Conservation (phyloP, 352 stramenopile genomes). For the Phytopythium cucurbitacearum region DNA sequence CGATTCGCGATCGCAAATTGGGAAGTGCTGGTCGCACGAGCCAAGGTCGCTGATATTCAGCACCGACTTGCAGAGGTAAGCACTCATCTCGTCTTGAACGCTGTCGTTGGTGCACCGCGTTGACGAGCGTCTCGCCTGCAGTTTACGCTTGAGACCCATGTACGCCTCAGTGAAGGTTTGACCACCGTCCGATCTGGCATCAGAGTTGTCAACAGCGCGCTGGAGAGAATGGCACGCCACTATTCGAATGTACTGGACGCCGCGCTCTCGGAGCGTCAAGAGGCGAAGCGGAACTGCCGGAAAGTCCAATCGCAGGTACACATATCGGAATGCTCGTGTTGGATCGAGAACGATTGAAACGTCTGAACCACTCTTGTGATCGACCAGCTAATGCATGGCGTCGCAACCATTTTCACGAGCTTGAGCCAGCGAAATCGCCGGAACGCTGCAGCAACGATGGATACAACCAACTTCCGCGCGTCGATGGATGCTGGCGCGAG, state of each 20-base stretch:
- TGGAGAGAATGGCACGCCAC: no score
- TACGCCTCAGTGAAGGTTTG: constrained; percentile 5
- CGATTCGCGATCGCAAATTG: constrained; percentile 28
- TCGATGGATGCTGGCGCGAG: constrained; percentile 5
- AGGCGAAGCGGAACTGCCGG: constrained; percentile 12
- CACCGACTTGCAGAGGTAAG: constrained; percentile 42
- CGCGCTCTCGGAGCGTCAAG: no score
- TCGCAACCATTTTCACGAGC: constrained; percentile 44
- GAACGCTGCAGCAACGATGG: constrained; percentile 5
- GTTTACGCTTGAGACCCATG: no score
- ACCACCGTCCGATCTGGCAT: constrained; percentile 1
- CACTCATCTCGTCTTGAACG: neutral
- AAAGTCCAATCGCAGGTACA: constrained; percentile 38
- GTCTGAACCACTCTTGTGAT: neutral
- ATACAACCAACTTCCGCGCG: constrained; percentile 1
- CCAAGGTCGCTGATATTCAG: constrained; percentile 11
- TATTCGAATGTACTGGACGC: no score
- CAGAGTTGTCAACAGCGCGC: no score
- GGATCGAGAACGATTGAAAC: neutral
- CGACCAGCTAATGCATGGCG: constrained; percentile 44
- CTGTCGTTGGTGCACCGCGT: no score
- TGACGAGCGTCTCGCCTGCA: no score
- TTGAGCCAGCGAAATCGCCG: constrained; percentile 32
- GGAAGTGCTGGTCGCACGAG: constrained; percentile 33
- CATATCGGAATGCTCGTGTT: neutral